These are phyloP conservation scores for Salix exigua DNA, from an alignment of 345 rosid species.

Conservation along the genomic window DNA sequence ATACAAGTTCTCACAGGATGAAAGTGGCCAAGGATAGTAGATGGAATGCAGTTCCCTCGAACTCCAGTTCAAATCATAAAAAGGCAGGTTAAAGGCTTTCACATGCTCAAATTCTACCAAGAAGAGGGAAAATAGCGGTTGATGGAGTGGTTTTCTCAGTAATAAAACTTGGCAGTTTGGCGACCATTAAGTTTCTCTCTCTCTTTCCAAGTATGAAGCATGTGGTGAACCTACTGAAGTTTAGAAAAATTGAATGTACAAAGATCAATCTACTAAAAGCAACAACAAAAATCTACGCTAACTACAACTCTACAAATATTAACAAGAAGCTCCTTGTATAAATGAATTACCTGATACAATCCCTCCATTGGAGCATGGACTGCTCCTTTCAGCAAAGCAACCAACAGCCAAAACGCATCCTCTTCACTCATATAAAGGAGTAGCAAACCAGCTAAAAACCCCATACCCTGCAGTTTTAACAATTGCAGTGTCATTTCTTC, in stretches of 20 bases:
- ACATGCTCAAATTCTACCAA: too few species aligned
- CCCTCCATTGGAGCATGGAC: slow-evolving; percentile 99
- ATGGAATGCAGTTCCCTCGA: not conserved
- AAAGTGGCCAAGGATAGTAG: not conserved
- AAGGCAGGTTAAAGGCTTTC: not conserved
- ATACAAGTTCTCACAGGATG: not conserved
- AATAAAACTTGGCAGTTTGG: not conserved
- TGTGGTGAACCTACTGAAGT: not conserved
- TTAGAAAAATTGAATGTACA: not conserved
- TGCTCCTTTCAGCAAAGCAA: slow-evolving; percentile 93
- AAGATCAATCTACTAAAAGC: not conserved
- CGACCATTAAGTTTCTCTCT: not conserved
- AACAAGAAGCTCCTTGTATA: slow-evolving; percentile 5
- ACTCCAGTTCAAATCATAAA: not conserved
- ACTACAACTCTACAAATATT: not conserved
- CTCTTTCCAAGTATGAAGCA: not conserved
- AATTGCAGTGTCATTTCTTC: slow-evolving; percentile 12
- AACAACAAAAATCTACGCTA: not conserved
- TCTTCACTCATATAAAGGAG: slow-evolving; percentile 99
- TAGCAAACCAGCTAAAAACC: slow-evolving; percentile 80
- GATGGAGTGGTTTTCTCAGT: not conserved
- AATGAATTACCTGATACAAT: slow-evolving; percentile 65
- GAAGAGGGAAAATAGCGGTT: not conserved
- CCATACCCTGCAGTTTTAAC: slow-evolving; percentile 78
- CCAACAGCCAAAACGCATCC: slow-evolving; percentile 95